phyloP scores from a whole-genome alignment of 2,329 filamentous ascomycete species.

The Phaeophleospora eucalypticola region DNA sequence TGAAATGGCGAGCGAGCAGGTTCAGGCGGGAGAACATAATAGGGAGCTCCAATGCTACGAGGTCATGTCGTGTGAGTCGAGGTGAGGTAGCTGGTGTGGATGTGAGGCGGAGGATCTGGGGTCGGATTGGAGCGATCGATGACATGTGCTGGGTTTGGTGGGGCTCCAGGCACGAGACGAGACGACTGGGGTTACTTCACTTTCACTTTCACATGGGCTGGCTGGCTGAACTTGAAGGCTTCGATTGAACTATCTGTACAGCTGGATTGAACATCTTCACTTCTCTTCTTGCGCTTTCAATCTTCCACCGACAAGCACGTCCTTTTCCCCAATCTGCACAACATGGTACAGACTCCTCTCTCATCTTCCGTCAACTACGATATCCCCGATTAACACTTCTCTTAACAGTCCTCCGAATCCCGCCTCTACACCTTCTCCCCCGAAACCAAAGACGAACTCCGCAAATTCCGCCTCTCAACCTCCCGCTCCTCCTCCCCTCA shows the following conservation, averaged over 20 bases:
- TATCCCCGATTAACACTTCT: too few species aligned
- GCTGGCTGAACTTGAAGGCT: too few species aligned
- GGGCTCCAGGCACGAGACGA: background rate
- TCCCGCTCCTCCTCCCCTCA: conserved; percentile 82
- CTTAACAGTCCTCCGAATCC: conserved; percentile 72
- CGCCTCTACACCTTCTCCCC: conserved; percentile 88
- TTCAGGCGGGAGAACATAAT: conserved; percentile 73
- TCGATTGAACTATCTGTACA: too few species aligned
- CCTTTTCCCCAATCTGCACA: too few species aligned
- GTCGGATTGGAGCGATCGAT: background rate
- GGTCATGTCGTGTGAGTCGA: background rate
- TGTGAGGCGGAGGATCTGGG: background rate
- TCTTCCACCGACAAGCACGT: too few species aligned
- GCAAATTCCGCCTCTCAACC: conserved; percentile 90
- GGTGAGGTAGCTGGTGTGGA: background rate
- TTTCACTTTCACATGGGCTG: too few species aligned
- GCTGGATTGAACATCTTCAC: background rate
- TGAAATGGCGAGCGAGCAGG: conserved; percentile 69
- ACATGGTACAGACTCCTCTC: too few species aligned
- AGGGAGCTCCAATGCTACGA: background rate
- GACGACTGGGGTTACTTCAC: too few species aligned
- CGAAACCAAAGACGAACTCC: conserved; percentile 82
- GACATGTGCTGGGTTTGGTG: background rate
- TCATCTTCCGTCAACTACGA: too few species aligned
- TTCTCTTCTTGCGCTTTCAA: background rate